Evolutionary conservation across 1,284 basidiomycete genomes (phyloP).

Genomic region (Filobasidium uniguttulatum): DNA sequence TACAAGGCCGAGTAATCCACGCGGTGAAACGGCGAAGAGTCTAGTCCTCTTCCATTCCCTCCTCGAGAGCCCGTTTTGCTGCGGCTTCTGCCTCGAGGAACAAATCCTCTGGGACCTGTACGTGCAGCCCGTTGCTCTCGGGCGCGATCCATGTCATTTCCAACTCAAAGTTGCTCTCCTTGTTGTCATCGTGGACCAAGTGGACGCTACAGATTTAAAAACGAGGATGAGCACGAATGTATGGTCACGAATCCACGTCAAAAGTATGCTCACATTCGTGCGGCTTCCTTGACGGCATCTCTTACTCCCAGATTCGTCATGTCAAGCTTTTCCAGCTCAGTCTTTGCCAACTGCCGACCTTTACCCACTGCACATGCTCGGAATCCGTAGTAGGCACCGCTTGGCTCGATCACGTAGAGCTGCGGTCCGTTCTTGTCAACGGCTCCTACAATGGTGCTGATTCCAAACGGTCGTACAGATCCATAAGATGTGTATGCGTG

Average conservation of each 20-base stretch:
- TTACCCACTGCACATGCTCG: constrained; percentile 90
- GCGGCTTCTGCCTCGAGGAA: constrained; percentile 72
- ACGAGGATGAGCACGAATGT: background rate
- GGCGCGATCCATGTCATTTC: constrained; percentile 94
- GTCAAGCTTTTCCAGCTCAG: constrained; percentile 84
- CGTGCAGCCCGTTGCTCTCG: constrained; percentile 68
- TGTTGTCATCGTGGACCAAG: constrained; percentile 80
- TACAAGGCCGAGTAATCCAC: too few relatives aligned
- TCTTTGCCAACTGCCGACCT: constrained; percentile 92
- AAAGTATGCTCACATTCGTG: constrained; percentile 65
- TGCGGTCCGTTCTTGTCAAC: constrained; percentile 80
- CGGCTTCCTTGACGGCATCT: constrained; percentile 85
- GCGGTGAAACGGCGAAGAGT: too few relatives aligned
- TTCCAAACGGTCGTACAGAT: constrained; percentile 92
- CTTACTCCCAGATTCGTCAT: constrained; percentile 59
- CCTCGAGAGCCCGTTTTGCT: constrained; percentile 78
- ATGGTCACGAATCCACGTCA: background rate
- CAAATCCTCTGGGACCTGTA: constrained; percentile 70
- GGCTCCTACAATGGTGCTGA: constrained; percentile 79
- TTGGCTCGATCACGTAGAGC: constrained; percentile 87
- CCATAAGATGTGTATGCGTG: constrained; percentile 97
- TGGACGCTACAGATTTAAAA: constrained; percentile 56
- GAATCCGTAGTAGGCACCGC: constrained; percentile 86
- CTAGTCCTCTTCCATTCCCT: constrained; percentile 57
- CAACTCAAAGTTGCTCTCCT: constrained; percentile 88